Base-by-base conservation (phyloP, 1,284 basidiomycete species). In the Vanrija sp. region DNA sequence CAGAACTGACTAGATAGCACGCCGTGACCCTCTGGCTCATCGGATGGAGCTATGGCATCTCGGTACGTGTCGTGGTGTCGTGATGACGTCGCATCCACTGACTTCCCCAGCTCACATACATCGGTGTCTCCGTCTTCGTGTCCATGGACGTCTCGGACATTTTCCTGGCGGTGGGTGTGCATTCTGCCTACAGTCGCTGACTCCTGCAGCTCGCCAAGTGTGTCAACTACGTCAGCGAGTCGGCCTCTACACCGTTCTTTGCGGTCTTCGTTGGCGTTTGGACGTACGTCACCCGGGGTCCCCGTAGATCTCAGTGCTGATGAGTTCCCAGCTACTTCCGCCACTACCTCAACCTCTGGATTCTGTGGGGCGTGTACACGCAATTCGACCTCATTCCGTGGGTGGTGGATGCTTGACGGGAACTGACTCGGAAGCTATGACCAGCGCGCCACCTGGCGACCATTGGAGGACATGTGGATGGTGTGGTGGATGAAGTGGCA, bases 71-170 rank as follows among this genome's bases (percentile, higher is more conserved):
- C n/a, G n/a, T 19, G 25, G 18, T 47, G 38, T 19, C 23, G 41
- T 25, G 25, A 23, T 23, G 24, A 19, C 2, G 23, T 8, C 31
- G 31, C 9, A 14, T 31, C 4, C 31, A 12, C 42, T 43, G 14
- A n/a, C 18, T 16, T 23, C 14, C 19, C 51, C 70, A 80, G 73
- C 61, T 80, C 47, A 97, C 94, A 0, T 79, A 85, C 62, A 94
- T 97, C 49, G 95, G 95, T 14, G 91, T 91, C 60, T 88, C 92
- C 2, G 84, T 98, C 23, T 98, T 89, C 67, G 82, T 95, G 68
- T 95, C 92, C 71, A 98, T 98, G 95, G 95, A 98, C 77, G 82
- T 95, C 31, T 92, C 93, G 3, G 95, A 98, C 70, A 78, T 84
- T 20, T 90, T 88, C 77, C 81, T 98, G 19, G 90, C 87, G 20